Percentiles rank a stretch among this genome's conserved stretches.
Evolutionary conservation across 1,284 basidiomycete genomes (phyloP).

Genomic region (Heterobasidion irregulare): DNA sequence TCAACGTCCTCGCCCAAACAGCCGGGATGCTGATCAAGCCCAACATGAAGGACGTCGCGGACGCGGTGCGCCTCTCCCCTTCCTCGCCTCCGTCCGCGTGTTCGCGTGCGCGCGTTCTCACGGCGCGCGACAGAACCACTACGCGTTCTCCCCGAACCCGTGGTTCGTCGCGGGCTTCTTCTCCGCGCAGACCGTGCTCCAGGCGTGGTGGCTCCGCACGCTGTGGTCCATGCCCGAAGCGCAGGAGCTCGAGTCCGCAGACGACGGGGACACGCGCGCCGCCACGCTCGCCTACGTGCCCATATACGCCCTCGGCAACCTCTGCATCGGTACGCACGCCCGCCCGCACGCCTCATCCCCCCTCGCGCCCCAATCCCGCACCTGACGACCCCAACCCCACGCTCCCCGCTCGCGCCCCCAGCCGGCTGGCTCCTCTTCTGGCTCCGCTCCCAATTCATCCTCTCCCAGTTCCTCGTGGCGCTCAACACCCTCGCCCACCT

Average conservation of each 20-base stretch:
- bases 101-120: neutral
- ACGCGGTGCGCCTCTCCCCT: slow-evolving; percentile 18
- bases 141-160: slow-evolving; percentile 26
- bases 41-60: slow-evolving; percentile 27
- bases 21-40: slow-evolving; percentile 24
- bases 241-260: slow-evolving; percentile 12
- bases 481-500: slow-evolving; percentile 25
- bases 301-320: slow-evolving; percentile 24
- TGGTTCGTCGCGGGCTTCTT: slow-evolving; percentile 27
- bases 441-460: slow-evolving; percentile 20
- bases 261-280: slow-evolving; percentile 1
- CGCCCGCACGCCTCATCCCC: neutral
- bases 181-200: slow-evolving; percentile 21
- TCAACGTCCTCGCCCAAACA: slow-evolving; percentile 22
- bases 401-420: slow-evolving; percentile 3
- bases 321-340: slow-evolving; percentile 23
- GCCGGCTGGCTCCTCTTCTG: slow-evolving; percentile 28
- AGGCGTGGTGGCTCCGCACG: slow-evolving; percentile 22
- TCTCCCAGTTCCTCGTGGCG: slow-evolving; percentile 22
- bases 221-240: slow-evolving; percentile 13
- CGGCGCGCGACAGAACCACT: slow-evolving; percentile 20
- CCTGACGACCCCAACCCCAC: neutral
- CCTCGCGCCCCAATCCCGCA: neutral
- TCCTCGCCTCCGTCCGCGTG: neutral
- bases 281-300: slow-evolving; percentile 21